Evolutionary conservation across 495 filamentous ascomycete genomes (phyloP).

Genomic region (Pyronema domesticum): DNA sequence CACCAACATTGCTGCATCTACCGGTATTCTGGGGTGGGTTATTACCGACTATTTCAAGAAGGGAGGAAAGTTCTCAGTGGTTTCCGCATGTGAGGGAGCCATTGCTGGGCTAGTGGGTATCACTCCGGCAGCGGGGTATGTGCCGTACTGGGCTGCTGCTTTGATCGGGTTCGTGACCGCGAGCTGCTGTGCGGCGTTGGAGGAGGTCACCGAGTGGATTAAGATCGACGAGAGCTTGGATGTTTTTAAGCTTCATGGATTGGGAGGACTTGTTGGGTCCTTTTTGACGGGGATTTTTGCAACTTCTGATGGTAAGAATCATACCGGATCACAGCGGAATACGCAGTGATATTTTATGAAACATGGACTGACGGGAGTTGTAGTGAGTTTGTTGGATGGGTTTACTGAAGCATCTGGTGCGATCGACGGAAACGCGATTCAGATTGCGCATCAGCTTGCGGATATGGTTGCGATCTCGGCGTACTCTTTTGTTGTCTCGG

Average conservation of each 20-base stretch:
- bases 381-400: slow-evolving; percentile 18
- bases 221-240: slow-evolving; percentile 44
- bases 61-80: slow-evolving; percentile 38
- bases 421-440: slow-evolving; percentile 40
- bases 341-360: too few species aligned
- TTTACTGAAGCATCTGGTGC: slow-evolving; percentile 32
- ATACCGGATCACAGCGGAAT: too few species aligned
- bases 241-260: slow-evolving; percentile 45
- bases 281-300: slow-evolving; percentile 47
- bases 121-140: slow-evolving; percentile 45
- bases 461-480: slow-evolving; percentile 39
- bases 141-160: slow-evolving; percentile 38
- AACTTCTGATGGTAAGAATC: not conserved
- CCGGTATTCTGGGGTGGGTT: slow-evolving; percentile 41
- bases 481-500: slow-evolving; percentile 39
- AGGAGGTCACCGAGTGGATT: slow-evolving; percentile 40
- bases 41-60: slow-evolving; percentile 40
- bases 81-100: slow-evolving; percentile 43
- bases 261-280: slow-evolving; percentile 43
- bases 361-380: too few species aligned
- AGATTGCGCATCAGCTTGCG: slow-evolving; percentile 41
- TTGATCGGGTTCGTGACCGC: slow-evolving; percentile 42
- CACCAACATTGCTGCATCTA: slow-evolving; percentile 42
- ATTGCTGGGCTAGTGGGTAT: slow-evolving; percentile 49
- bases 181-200: slow-evolving; percentile 32